phyloP scores from a whole-genome alignment of 139 green algal genomes.

The Bryopsis sp. region DNA sequence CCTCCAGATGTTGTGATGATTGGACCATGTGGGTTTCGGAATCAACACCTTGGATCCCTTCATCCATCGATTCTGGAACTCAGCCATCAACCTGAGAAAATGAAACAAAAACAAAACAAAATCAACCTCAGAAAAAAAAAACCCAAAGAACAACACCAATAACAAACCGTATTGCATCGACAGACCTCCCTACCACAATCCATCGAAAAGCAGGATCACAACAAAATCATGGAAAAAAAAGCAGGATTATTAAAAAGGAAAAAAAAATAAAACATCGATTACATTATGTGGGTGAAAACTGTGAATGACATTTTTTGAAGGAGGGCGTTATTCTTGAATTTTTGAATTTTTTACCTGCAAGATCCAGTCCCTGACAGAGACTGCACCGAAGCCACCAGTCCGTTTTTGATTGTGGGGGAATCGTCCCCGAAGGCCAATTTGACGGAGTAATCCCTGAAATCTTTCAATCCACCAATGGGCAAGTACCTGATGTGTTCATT shows the following conservation, averaged over 20 bases:
- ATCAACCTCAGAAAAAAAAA: too few relatives aligned
- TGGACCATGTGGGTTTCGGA: slow-evolving; percentile 70
- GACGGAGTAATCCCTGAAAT: slow-evolving; percentile 55
- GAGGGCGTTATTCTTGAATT: background rate
- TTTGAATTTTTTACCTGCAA: background rate
- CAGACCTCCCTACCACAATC: too few relatives aligned
- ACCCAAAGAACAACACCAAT: too few relatives aligned
- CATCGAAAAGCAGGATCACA: too few relatives aligned
- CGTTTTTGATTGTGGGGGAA: slow-evolving; percentile 30
- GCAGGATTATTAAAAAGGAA: too few relatives aligned
- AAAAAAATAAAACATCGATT: too few relatives aligned
- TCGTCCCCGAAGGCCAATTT: slow-evolving; percentile 60
- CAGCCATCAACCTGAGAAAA: too few relatives aligned
- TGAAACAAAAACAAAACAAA: too few relatives aligned
- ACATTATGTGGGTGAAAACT: too few relatives aligned
- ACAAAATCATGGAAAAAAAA: too few relatives aligned
- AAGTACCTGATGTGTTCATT: slow-evolving; percentile 71
- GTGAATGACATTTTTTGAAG: too few relatives aligned
- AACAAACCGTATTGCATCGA: too few relatives aligned
- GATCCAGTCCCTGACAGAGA: slow-evolving; percentile 36
- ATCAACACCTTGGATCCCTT: slow-evolving; percentile 45
- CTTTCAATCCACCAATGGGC: slow-evolving; percentile 61
- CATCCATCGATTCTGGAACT: slow-evolving; percentile 14
- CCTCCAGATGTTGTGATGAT: slow-evolving; percentile 72
- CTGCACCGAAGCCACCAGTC: slow-evolving; percentile 58